Evolutionary conservation across 2,329 filamentous ascomycete genomes (phyloP).

Genomic region (Pseudocercospora ulei): DNA sequence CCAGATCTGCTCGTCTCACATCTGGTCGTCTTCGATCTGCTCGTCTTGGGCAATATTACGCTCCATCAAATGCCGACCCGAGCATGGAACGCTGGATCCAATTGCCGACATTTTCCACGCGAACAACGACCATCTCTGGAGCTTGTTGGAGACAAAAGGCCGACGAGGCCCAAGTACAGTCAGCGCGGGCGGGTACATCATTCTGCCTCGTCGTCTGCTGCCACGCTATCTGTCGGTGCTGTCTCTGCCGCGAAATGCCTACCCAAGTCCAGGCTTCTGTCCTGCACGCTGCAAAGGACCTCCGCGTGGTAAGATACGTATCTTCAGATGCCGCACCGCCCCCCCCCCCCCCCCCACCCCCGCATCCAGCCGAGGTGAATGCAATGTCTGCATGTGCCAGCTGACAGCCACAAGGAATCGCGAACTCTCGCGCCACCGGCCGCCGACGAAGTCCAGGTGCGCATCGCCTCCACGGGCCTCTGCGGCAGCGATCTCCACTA

Average conservation of each 20-base stretch:
- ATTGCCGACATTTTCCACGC: not conserved
- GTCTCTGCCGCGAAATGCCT: slow-evolving; percentile 13
- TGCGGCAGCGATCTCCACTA: slow-evolving; percentile 71
- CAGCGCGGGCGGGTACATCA: slow-evolving; percentile 5
- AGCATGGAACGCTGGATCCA: not conserved
- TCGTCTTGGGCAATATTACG: slow-evolving; percentile 7
- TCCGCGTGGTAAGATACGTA: slow-evolving; percentile 45
- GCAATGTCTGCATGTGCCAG: no score
- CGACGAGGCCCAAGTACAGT: slow-evolving; percentile 13
- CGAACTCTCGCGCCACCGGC: slow-evolving; percentile 42
- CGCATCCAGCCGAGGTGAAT: no score
- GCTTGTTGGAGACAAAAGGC: slow-evolving; percentile 11
- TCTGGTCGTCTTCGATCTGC: slow-evolving; percentile 4
- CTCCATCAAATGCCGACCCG: slow-evolving; percentile 13
- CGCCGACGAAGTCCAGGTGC: slow-evolving; percentile 52
- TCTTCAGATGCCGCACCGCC: no score
- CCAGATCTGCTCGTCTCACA: slow-evolving; percentile 1
- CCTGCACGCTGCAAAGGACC: slow-evolving; percentile 52
- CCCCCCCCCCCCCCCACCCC: no score
- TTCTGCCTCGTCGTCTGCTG: not conserved
- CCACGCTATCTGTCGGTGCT: slow-evolving; percentile 8
- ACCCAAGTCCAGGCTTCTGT: slow-evolving; percentile 44
- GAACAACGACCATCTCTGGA: slow-evolving; percentile 8
- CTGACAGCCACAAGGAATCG: slow-evolving; percentile 41
- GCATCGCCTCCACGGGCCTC: slow-evolving; percentile 57